Percentiles rank a stretch among this genome's conserved stretches.
Conservation (phyloP, 306 rosid genomes). For the Nissolia schottii region DNA sequence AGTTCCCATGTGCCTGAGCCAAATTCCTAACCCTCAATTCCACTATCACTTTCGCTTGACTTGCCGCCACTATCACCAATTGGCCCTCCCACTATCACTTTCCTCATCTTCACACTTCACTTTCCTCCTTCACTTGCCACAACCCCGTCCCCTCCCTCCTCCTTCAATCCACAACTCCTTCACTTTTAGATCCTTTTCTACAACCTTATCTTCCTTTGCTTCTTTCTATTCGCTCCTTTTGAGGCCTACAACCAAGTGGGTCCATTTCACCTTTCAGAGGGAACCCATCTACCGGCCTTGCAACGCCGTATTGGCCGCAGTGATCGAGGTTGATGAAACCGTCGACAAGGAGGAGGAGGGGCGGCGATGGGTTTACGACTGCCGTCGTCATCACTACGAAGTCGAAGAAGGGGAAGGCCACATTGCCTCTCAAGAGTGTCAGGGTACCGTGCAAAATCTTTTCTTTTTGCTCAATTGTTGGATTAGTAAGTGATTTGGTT, state of each 20-base stretch:
- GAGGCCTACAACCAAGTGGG: constrained; percentile 20
- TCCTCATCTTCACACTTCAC: too few species aligned
- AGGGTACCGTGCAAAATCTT: constrained; percentile 48
- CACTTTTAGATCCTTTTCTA: constrained; percentile 39
- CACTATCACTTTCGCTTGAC: too few species aligned
- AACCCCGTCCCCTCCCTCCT: constrained; percentile 44
- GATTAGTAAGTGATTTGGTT: not conserved
- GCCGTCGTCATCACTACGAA: constrained; percentile 31
- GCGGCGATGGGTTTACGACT: constrained; percentile 1
- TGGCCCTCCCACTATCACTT: too few species aligned
- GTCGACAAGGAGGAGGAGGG: constrained; percentile 39
- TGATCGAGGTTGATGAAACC: constrained; percentile 45
- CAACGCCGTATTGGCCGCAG: constrained; percentile 47
- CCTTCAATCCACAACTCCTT: constrained; percentile 52
- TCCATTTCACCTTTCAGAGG: constrained; percentile 17
- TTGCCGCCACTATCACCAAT: too few species aligned
- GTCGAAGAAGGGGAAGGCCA: constrained; percentile 88
- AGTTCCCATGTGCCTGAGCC: too few species aligned
- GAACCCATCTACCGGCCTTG: constrained; percentile 17
- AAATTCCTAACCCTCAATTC: too few species aligned
- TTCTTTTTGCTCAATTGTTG: too few species aligned
- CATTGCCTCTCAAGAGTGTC: constrained; percentile 84
- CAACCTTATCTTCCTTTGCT: constrained; percentile 39
- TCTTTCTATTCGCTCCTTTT: constrained; percentile 39
- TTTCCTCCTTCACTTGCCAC: constrained; percentile 62